phyloP scores from a whole-genome alignment of 2,329 filamentous ascomycete genomes.

The Lizonia empirigonia region DNA sequence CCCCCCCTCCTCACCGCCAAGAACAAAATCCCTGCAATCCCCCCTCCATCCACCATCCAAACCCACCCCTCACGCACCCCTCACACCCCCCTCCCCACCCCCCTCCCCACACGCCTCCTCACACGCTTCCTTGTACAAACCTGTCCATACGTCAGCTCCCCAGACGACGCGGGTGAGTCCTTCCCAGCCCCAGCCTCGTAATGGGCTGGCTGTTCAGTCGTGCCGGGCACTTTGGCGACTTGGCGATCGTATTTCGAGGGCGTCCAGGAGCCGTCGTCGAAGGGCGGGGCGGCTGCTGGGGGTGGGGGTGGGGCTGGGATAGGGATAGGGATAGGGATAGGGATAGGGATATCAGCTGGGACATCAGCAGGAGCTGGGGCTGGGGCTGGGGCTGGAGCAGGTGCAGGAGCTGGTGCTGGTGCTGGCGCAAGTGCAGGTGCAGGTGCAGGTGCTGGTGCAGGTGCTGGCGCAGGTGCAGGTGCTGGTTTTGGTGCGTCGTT shows the following conservation, averaged over 20 bases:
- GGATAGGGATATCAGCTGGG: too few relatives aligned
- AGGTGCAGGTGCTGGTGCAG: neutral
- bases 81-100: too few relatives aligned
- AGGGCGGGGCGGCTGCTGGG: neutral
- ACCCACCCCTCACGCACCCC: too few relatives aligned
- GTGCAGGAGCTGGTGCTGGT: neutral
- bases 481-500: neutral
- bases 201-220: neutral
- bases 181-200: neutral
- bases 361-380: too few relatives aligned
- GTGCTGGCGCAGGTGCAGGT: neutral
- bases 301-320: too few relatives aligned
- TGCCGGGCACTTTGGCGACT: neutral
- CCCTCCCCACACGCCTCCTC: too few relatives aligned
- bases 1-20: too few relatives aligned
- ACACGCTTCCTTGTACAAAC: constrained; percentile 3
- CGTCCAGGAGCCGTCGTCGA: constrained; percentile 7
- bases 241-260: constrained; percentile 3
- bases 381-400: neutral
- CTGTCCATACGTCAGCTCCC: constrained; percentile 1
- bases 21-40: too few relatives aligned
- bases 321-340: too few relatives aligned
- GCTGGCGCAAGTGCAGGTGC: neutral
- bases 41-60: too few relatives aligned
- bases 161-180: too few relatives aligned